A percentile compares a stretch with the other conserved stretches of the same genome.
Conservation (phyloP, 2,329 filamentous ascomycete genomes). For the Aspergillus sergii region DNA sequence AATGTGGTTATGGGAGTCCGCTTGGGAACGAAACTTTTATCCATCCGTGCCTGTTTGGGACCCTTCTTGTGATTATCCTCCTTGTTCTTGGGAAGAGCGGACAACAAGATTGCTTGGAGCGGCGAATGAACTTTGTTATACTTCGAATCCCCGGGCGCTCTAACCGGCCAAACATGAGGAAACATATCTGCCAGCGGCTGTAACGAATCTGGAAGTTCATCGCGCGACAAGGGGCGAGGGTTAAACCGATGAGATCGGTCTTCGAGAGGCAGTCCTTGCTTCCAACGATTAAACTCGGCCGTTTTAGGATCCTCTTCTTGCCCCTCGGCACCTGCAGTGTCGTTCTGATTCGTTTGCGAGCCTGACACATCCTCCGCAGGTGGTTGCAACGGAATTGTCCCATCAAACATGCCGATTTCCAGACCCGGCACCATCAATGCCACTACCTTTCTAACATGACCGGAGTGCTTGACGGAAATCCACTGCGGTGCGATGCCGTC, state of each 20-base stretch:
- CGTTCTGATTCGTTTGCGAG: slow-evolving; percentile 4
- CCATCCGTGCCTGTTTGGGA: slow-evolving; percentile 63
- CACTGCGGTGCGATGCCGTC: slow-evolving; percentile 65
- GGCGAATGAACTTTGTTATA: slow-evolving; percentile 83
- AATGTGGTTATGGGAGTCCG: slow-evolving; percentile 83
- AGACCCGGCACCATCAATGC: slow-evolving; percentile 89
- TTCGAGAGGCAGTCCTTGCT: slow-evolving; percentile 39
- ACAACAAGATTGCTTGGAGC: slow-evolving; percentile 78
- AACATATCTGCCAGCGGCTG: slow-evolving; percentile 80
- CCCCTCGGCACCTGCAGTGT: slow-evolving; percentile 1
- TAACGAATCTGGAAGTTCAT: slow-evolving; percentile 52
- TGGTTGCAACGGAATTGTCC: slow-evolving; percentile 49
- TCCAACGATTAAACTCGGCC: slow-evolving; percentile 43
- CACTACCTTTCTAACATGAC: slow-evolving; percentile 71
- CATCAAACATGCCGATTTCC: slow-evolving; percentile 85
- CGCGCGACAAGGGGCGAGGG: slow-evolving; percentile 33
- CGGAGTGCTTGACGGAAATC: slow-evolving; percentile 61
- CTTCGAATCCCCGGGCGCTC: slow-evolving; percentile 82
- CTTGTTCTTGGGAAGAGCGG: slow-evolving; percentile 68
- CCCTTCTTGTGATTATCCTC: slow-evolving; percentile 64
- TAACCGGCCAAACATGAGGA: slow-evolving; percentile 83
- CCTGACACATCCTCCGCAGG: slow-evolving; percentile 1
- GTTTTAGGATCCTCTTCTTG: slow-evolving; percentile 24
- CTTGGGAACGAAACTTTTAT: slow-evolving; percentile 70
- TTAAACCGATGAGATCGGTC: slow-evolving; percentile 37